Evolutionary conservation across 2,329 filamentous ascomycete genomes (phyloP).

Genomic region (Penicillium sp.): DNA sequence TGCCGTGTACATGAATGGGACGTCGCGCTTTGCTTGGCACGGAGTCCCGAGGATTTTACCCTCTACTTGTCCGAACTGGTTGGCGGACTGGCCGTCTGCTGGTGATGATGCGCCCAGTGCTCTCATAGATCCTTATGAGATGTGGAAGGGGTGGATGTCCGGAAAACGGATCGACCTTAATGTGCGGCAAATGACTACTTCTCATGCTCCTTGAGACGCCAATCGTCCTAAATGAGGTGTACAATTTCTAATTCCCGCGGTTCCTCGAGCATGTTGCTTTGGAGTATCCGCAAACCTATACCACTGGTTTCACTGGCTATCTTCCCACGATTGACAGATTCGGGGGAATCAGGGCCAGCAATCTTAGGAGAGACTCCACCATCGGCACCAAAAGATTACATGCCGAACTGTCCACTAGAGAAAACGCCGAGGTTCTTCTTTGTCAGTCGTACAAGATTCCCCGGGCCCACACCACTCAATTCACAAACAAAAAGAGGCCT

Average conservation of each 20-base stretch:
- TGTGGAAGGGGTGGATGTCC: constrained; percentile 84
- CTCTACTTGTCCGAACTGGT: constrained; percentile 71
- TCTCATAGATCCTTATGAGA: constrained; percentile 49
- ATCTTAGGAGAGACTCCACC: too few relatives aligned
- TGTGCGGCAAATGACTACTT: constrained; percentile 79
- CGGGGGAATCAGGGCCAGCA: too few relatives aligned
- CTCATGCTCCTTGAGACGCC: constrained; percentile 1
- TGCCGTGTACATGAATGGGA: constrained; percentile 81
- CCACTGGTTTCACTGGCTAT: too few relatives aligned
- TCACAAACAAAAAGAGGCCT: not conserved
- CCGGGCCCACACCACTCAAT: not conserved
- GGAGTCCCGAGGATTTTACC: constrained; percentile 84
- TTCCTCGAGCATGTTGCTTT: not conserved
- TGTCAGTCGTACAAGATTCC: not conserved
- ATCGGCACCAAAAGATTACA: not conserved
- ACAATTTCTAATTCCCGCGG: not conserved
- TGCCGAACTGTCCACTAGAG: not conserved
- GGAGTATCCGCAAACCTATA: too few relatives aligned
- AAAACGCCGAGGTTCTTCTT: not conserved
- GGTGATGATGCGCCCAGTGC: constrained; percentile 39
- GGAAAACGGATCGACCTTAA: constrained; percentile 89
- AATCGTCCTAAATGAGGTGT: not conserved
- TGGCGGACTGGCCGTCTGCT: constrained; percentile 69
- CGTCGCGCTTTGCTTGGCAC: constrained; percentile 88
- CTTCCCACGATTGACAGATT: too few relatives aligned